A percentile compares a stretch with the other conserved stretches of the same genome.
These are phyloP conservation scores for Volvariella volvacea DNA, from an alignment of 1,284 basidiomycete species.

Conservation along the genomic window DNA sequence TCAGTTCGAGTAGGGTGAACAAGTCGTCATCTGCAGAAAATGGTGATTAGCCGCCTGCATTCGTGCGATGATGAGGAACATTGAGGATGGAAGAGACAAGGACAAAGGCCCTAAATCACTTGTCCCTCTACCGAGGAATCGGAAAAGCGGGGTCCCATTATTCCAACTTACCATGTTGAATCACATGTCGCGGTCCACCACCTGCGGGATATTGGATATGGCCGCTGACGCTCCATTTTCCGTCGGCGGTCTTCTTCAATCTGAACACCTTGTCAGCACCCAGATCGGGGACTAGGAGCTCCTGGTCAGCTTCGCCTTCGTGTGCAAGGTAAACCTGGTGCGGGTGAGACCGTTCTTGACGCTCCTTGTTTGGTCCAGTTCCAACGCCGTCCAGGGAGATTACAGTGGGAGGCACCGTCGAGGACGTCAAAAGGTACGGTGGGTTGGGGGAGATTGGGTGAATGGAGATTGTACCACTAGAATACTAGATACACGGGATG, in stretches of 20 bases:
- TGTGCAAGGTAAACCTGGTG: constrained; percentile 44
- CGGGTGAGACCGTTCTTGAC: constrained; percentile 62
- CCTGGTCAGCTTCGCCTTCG: constrained; percentile 26
- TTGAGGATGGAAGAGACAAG: too few relatives aligned
- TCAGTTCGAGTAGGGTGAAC: constrained; percentile 63
- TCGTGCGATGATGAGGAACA: too few relatives aligned
- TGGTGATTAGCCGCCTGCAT: neutral
- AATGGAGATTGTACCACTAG: constrained; percentile 44
- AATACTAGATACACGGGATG: constrained; percentile 40
- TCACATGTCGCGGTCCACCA: constrained; percentile 63
- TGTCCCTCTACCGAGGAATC: too few relatives aligned
- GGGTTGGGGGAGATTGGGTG: constrained; percentile 41
- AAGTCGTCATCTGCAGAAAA: constrained; percentile 39
- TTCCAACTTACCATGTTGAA: constrained; percentile 52
- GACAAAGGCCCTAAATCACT: too few relatives aligned
- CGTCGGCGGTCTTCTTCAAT: constrained; percentile 33
- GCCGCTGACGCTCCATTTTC: constrained; percentile 39
- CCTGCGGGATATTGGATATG: constrained; percentile 43
- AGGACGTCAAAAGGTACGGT: constrained; percentile 33
- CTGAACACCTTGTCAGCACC: constrained; percentile 62
- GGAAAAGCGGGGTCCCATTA: too few relatives aligned
- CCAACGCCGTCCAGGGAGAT: constrained; percentile 35
- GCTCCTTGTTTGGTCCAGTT: constrained; percentile 49
- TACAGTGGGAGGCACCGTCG: constrained; percentile 14
- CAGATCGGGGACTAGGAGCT: constrained; percentile 66